phyloP scores from a whole-genome alignment of 2,329 filamentous ascomycete genomes.

The Tolypocladium amazonense region DNA sequence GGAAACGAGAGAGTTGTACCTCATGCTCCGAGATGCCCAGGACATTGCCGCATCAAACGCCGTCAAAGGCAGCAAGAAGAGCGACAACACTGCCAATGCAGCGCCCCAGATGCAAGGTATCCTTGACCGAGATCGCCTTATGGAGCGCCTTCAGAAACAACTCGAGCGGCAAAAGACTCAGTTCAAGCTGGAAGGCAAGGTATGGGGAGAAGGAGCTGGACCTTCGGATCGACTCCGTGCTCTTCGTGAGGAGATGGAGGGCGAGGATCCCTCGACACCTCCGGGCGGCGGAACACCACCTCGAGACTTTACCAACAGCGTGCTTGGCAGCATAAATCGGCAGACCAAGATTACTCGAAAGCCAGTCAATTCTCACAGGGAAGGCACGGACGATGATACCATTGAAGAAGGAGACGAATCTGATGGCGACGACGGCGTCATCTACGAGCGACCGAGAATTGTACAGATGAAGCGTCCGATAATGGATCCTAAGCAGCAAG shows the following conservation, averaged over 20 bases:
- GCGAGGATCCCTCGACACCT: slow-evolving; percentile 34
- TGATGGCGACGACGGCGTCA: slow-evolving; percentile 43
- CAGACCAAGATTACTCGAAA: slow-evolving; percentile 46
- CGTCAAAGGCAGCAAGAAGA: slow-evolving; percentile 40
- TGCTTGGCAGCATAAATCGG: slow-evolving; percentile 62
- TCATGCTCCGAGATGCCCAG: slow-evolving; percentile 96
- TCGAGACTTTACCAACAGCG: slow-evolving; percentile 57
- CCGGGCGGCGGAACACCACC: slow-evolving; percentile 41
- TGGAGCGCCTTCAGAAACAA: slow-evolving; percentile 90
- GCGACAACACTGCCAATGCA: slow-evolving; percentile 56
- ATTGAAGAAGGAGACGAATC: slow-evolving; percentile 41
- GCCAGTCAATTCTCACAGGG: slow-evolving; percentile 28
- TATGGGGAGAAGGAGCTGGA: slow-evolving; percentile 72
- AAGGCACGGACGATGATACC: slow-evolving; percentile 28
- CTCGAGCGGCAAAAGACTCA: slow-evolving; percentile 96
- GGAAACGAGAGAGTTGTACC: slow-evolving; percentile 90
- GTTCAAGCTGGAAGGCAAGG: slow-evolving; percentile 88
- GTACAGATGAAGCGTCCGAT: slow-evolving; percentile 68
- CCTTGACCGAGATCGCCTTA: slow-evolving; percentile 80
- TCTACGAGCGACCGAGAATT: slow-evolving; percentile 71
- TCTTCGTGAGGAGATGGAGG: slow-evolving; percentile 89
- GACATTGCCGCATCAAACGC: slow-evolving; percentile 88
- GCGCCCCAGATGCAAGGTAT: slow-evolving; percentile 80
- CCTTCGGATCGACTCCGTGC: slow-evolving; percentile 89
- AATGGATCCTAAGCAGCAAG: slow-evolving; percentile 53